Percentiles rank a stretch among this genome's conserved stretches.
These are phyloP conservation scores for Aurinia saxatilis DNA, from an alignment of 345 rosid species.

Conservation along the genomic window DNA sequence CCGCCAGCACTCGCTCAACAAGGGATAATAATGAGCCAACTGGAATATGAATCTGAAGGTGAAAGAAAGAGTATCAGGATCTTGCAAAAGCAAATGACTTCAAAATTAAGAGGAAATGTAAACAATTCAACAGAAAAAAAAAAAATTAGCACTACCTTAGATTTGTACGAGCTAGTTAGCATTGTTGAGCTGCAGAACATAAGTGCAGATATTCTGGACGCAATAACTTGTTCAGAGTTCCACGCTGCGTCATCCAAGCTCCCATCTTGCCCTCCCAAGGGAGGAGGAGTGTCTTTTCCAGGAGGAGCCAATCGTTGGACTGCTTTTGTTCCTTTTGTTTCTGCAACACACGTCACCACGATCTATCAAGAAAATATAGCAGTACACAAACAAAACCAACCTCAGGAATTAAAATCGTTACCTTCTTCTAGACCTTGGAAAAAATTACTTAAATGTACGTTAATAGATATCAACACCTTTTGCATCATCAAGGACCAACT, in stretches of 20 bases:
- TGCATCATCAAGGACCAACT: constrained; percentile 75
- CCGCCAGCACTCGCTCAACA: constrained; percentile 69
- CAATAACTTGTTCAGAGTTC: constrained; percentile 41
- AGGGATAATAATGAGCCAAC: constrained; percentile 56
- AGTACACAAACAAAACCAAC: constrained; percentile 1
- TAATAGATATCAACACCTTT: constrained; percentile 53
- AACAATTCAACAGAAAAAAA: not conserved
- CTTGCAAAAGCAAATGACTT: not conserved
- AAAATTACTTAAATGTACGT: constrained; percentile 50
- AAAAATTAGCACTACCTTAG: constrained; percentile 41
- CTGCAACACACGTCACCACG: constrained; percentile 35
- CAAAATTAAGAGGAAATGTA: not conserved
- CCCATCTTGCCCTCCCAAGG: constrained; percentile 56
- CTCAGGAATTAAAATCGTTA: constrained; percentile 18
- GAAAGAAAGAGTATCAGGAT: constrained; percentile 19
- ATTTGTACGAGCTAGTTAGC: constrained; percentile 62
- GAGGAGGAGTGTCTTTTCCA: constrained; percentile 58
- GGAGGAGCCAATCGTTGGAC: constrained; percentile 58
- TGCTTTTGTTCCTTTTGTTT: constrained; percentile 50
- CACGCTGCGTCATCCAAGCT: constrained; percentile 31
- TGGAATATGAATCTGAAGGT: constrained; percentile 52
- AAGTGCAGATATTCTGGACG: constrained; percentile 44
- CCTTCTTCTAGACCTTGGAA: constrained; percentile 89
- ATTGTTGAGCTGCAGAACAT: constrained; percentile 56
- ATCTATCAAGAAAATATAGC: constrained; percentile 1